Base-by-base conservation (phyloP, 805 yeast species). In the Kazachstania psychrophila region DNA sequence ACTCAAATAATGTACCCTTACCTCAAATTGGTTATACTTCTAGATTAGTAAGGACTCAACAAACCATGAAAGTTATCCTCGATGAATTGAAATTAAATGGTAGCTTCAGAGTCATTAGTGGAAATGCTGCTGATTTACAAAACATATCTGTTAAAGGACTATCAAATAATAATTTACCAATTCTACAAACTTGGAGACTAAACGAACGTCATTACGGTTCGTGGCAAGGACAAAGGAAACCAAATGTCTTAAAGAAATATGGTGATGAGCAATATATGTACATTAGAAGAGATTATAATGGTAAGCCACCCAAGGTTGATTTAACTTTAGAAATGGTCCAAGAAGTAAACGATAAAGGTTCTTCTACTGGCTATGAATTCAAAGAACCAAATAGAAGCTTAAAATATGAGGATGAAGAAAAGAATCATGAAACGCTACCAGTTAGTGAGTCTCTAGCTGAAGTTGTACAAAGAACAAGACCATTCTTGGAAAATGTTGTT, bases 131-230 rank as follows among this genome's bases (percentile, higher is more conserved):
- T 10, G 39, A 42, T n/a, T 33, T 46, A 26, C n/a, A 34, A 8
- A 28, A 36, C n/a, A 20, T 38, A 19, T 23, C 12, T 17, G 27
- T 23, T 14, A 9, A 16, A 5, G 16, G 4, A 15, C 11, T 13
- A 23, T 12, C n/a, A 5, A 65, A 69, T 43, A 64, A 64, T 49
- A 63, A 71, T 18, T 43, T 46, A 7, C 72, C 70, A 30, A 73
- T 76, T 40, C 62, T 70, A 50, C 76, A 83, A 61, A 69, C 79
- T 4, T 82, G 89, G 89, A 71, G 89, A 61, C 61, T 82, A 51
- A 82, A 82, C 60, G 94, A 82, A 60, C 73, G 94, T 60, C 94
- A 82, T 62, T 82, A 82, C 63, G 94, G 94, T 42, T 73, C 75
- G 30, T 70, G 83, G 63, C 92, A 82, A 63, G 94, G 94, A 34